Evolutionary conservation across 495 filamentous ascomycete genomes (phyloP).

Genomic region (Hypoxylon perforatum): DNA sequence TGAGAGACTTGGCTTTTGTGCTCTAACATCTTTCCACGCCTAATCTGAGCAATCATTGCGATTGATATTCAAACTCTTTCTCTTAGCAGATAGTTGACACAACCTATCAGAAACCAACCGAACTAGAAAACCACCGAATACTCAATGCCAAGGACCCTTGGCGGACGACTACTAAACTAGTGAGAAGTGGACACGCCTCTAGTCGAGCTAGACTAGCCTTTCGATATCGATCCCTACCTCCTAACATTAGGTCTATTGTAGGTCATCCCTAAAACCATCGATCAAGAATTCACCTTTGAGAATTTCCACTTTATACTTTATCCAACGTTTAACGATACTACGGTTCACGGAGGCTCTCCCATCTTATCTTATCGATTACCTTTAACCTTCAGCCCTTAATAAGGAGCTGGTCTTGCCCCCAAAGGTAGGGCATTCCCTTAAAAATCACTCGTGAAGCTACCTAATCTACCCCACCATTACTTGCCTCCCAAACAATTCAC

Average conservation of each 20-base stretch:
- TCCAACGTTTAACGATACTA: slow-evolving; percentile 8
- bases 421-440: slow-evolving; percentile 9
- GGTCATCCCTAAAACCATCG: neutral
- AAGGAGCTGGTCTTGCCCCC: slow-evolving; percentile 6
- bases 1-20: neutral
- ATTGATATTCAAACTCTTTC: slow-evolving; percentile 13
- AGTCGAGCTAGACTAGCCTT: neutral
- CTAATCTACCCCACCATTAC: slow-evolving; percentile 26
- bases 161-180: slow-evolving; percentile 7
- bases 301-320: slow-evolving; percentile 8
- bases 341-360: neutral
- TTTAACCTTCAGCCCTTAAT: neutral
- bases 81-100: neutral
- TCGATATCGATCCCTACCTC: slow-evolving; percentile 11
- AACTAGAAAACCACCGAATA: slow-evolving; percentile 18
- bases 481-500: slow-evolving; percentile 24
- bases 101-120: neutral
- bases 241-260: neutral
- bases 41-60: slow-evolving; percentile 13
- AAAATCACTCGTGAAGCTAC: slow-evolving; percentile 35
- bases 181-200: slow-evolving; percentile 17
- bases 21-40: neutral
- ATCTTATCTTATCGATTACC: slow-evolving; percentile 11
- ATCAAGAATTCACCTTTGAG: slow-evolving; percentile 6
- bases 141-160: slow-evolving; percentile 29